These are phyloP conservation scores for Phascolomyces articulosus DNA, from an alignment of 371 early-diverging fungal species.

Conservation along the genomic window DNA sequence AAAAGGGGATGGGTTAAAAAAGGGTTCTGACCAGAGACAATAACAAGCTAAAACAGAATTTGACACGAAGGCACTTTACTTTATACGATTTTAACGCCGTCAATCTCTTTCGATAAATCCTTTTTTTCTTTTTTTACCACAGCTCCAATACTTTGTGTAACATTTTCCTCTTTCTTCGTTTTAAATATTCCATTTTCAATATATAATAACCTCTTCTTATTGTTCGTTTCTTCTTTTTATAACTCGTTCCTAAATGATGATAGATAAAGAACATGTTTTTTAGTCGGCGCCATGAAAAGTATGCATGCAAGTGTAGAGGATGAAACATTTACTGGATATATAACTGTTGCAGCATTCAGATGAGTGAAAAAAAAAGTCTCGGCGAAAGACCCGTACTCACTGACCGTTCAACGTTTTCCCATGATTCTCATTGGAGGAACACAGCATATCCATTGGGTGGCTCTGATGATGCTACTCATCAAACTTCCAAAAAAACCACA, in stretches of 20 bases:
- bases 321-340: background rate
- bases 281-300: background rate
- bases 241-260: no score
- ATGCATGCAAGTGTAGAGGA: background rate
- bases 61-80: background rate
- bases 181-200: no score
- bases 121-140: background rate
- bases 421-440: background rate
- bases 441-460: background rate
- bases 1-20: constrained; percentile 4
- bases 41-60: background rate
- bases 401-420: background rate
- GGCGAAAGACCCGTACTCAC: background rate
- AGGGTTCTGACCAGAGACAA: no score
- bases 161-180: no score
- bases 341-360: no score
- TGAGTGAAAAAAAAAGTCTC: background rate
- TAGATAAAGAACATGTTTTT: no score
- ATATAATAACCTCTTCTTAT: no score
- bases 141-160: background rate
- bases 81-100: background rate
- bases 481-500: no score
- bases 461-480: no score
- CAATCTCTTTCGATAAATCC: background rate
- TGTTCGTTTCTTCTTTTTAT: no score